Evolutionary conservation across 768 basidiomycete species (phyloP), one percentile per base, ranked within the genome.

Genomic region (Collybia mongolica): DNA sequence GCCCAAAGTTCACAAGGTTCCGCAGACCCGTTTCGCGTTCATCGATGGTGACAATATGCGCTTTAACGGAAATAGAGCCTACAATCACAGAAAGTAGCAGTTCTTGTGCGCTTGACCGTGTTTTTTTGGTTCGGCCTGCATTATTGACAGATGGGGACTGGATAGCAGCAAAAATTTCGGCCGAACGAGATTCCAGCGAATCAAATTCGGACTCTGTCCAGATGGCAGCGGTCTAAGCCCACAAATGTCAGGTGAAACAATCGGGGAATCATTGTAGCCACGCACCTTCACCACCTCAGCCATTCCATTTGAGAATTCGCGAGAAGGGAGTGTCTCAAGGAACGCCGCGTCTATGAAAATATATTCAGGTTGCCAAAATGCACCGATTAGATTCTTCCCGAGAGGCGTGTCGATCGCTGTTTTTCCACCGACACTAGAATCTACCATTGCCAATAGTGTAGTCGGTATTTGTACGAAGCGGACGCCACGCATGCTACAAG

Each of bases 231-330:
- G 97, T 99, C 96, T 96, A 52, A 46, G n/a, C 46, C n/a, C 36
- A 45, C 37, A 32, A 51, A 47, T 19, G 36, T 22, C 8, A 54
- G 28, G 44, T 38, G 39, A 44, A 37, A 32, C 15, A 18, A 48
- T 32, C 42, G 35, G 35, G 40, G 4, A 32, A 22, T 12, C 24
- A 15, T 9, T 17, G 14, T 14, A 38, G 35, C 36, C 35, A 66
- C 76, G 52, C 49, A 92, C 94, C 82, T 99, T 99, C 64, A 98
- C 86, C 2, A 98, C 88, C 67, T 99, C 96, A 0, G 97, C 96
- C 89, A 99, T 96, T 32, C 97, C 96, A 61, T 98, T 98, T n/a
- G 92, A 90, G 54, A 98, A 93, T 66, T 98, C 97, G 47, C 96
- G 79, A 26, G 83, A 69, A 0, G 95, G 95, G 2, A 99, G 83